A percentile compares a stretch with the other conserved stretches of the same genome.
phyloP scores from a whole-genome alignment of 345 rosid species.

The Noccaea caerulescens region DNA sequence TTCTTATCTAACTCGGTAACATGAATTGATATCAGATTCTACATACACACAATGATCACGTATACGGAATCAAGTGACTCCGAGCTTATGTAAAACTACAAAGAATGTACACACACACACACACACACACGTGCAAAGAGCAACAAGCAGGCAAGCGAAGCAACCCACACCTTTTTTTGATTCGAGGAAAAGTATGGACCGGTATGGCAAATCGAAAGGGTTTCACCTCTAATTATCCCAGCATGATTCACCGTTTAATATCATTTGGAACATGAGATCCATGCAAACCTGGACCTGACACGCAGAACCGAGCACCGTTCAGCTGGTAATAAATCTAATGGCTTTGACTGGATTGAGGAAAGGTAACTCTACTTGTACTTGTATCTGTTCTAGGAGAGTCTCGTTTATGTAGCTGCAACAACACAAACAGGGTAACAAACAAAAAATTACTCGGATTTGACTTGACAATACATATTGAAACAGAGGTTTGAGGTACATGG shows the following conservation, averaged over 20 bases:
- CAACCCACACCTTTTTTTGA: neutral
- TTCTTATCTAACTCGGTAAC: neutral
- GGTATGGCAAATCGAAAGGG: slow-evolving; percentile 1
- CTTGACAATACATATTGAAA: slow-evolving; percentile 17
- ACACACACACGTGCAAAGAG: neutral
- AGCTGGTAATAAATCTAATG: slow-evolving; percentile 20
- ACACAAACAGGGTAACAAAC: slow-evolving; percentile 6
- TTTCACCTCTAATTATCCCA: slow-evolving; percentile 16
- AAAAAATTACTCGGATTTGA: neutral
- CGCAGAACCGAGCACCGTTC: slow-evolving; percentile 25
- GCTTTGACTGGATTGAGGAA: slow-evolving; percentile 38
- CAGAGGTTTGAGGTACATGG: neutral
- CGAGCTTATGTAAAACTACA: slow-evolving; percentile 30
- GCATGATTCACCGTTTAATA: slow-evolving; percentile 13
- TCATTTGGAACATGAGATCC: slow-evolving; percentile 24
- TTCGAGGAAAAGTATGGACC: slow-evolving; percentile 6
- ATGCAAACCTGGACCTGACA: slow-evolving; percentile 30
- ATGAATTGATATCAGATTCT: neutral
- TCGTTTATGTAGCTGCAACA: slow-evolving; percentile 35
- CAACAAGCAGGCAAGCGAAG: slow-evolving; percentile 21
- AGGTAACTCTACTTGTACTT: slow-evolving; percentile 25
- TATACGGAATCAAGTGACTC: slow-evolving; percentile 4
- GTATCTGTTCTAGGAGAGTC: slow-evolving; percentile 30
- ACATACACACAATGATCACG: slow-evolving; percentile 13
- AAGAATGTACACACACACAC: slow-evolving; percentile 20